A percentile compares a stretch with the other conserved stretches of the same genome.
Conservation (phyloP, 805 yeast genomes). For the Cyberlindnera japonica region DNA sequence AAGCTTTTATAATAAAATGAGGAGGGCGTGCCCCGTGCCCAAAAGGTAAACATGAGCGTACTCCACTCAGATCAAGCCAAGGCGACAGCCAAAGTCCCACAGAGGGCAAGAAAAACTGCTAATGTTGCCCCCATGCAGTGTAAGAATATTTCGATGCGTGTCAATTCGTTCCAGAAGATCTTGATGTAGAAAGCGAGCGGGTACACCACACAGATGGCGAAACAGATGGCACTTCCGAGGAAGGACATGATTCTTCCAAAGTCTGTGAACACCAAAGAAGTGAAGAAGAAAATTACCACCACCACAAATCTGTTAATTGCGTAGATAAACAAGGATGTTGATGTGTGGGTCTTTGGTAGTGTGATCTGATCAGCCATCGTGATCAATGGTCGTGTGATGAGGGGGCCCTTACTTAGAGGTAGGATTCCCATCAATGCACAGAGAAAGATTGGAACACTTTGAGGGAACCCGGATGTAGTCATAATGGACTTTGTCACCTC, state of each 20-base stretch:
- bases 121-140: conserved; percentile 8
- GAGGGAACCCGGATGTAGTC: conserved; percentile 63
- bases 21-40: conserved; percentile 4
- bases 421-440: conserved; percentile 55
- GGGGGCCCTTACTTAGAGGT: conserved; percentile 75
- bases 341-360: conserved; percentile 2
- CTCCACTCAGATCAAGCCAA: conserved; percentile 17
- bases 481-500: conserved; percentile 77
- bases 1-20: background rate
- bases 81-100: conserved; percentile 27
- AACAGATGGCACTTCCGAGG: conserved; percentile 70
- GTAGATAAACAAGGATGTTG: background rate
- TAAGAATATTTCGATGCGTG: conserved; percentile 24
- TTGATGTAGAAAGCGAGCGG: conserved; percentile 64
- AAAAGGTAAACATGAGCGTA: conserved; percentile 5
- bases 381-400: conserved; percentile 68
- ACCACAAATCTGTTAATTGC: conserved; percentile 20
- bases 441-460: conserved; percentile 45
- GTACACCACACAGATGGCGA: conserved; percentile 65
- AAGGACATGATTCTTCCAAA: conserved; percentile 74
- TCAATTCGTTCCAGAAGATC: conserved; percentile 39
- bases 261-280: conserved; percentile 59
- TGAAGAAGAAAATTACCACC: conserved; percentile 37
- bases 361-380: conserved; percentile 49
- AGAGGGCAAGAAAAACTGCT: conserved; percentile 15